These are phyloP conservation scores for Rhizophagus sp. DNA, from an alignment of 192 early-diverging fungal genomes.

Conservation along the genomic window DNA sequence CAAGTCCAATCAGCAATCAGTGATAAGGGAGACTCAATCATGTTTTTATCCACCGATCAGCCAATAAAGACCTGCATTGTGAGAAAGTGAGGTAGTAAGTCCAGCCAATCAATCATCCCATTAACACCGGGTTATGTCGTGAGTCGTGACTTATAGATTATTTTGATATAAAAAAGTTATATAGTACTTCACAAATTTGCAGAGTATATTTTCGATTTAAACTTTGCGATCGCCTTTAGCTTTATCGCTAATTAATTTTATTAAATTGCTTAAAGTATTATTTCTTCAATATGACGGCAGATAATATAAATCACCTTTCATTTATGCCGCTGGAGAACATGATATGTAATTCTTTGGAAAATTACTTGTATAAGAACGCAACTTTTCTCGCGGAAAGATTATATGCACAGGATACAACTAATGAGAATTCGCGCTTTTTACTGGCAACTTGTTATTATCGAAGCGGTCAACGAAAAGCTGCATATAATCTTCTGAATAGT, in stretches of 20 bases:
- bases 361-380: slow-evolving; percentile 42
- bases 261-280: not conserved
- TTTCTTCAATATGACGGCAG: not conserved
- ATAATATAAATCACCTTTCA: not conserved
- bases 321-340: slow-evolving; percentile 32
- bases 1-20: too few species aligned
- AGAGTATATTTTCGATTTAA: not conserved
- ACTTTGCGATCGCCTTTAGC: not conserved
- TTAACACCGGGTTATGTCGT: too few species aligned
- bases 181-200: too few species aligned
- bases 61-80: not conserved
- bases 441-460: slow-evolving; percentile 45
- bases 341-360: slow-evolving; percentile 44
- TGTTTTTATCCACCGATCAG: not conserved
- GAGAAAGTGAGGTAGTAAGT: too few species aligned
- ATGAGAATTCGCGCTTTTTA: slow-evolving; percentile 37
- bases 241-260: not conserved
- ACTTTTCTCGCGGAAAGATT: slow-evolving; percentile 46
- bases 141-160: too few species aligned
- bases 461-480: slow-evolving; percentile 35
- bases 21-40: too few species aligned
- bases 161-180: too few species aligned
- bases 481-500: slow-evolving; percentile 36
- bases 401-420: slow-evolving; percentile 28
- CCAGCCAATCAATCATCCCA: too few species aligned